phyloP scores from a whole-genome alignment of 2,329 filamentous ascomycete genomes.

The Ceratocystis papillata region DNA sequence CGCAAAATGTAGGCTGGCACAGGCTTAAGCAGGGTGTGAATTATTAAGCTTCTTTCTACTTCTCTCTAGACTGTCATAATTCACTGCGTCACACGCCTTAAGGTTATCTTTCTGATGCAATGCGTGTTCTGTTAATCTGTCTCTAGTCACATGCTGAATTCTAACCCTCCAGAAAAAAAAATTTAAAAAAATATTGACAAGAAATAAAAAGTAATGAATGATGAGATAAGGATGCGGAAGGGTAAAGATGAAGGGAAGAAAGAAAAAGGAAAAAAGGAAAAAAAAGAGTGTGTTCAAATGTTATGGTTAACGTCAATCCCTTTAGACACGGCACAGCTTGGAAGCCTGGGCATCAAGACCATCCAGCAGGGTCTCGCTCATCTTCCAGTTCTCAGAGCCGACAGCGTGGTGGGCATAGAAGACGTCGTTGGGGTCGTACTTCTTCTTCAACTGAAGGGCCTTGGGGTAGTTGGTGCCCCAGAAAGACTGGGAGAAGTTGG shows the following conservation, averaged over 20 bases:
- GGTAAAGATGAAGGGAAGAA: too few species aligned
- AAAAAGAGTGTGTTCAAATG: not conserved
- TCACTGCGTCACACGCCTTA: not conserved
- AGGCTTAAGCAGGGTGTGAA: not conserved
- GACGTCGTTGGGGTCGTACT: slow-evolving; percentile 37
- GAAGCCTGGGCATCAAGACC: slow-evolving; percentile 32
- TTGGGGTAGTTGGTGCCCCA: slow-evolving; percentile 38
- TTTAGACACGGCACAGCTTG: slow-evolving; percentile 30
- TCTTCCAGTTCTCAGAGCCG: slow-evolving; percentile 42
- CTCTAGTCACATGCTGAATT: slow-evolving; percentile 4
- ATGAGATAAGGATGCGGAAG: too few species aligned
- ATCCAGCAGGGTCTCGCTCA: slow-evolving; percentile 28
- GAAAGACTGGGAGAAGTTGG: slow-evolving; percentile 37
- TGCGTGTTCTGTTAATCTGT: slow-evolving; percentile 8
- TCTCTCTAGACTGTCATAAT: not conserved
- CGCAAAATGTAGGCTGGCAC: too few species aligned
- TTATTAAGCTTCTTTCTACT: not conserved
- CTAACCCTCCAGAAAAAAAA: slow-evolving; percentile 29
- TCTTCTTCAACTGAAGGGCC: slow-evolving; percentile 38
- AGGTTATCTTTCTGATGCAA: not conserved
- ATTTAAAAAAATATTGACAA: not conserved
- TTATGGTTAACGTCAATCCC: not conserved
- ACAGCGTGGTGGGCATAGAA: slow-evolving; percentile 42
- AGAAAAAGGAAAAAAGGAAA: too few species aligned
- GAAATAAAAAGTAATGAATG: not conserved